These are phyloP conservation scores for Cutaneotrichosporon sp. DNA, from an alignment of 1,284 basidiomycete genomes.

Conservation along the genomic window DNA sequence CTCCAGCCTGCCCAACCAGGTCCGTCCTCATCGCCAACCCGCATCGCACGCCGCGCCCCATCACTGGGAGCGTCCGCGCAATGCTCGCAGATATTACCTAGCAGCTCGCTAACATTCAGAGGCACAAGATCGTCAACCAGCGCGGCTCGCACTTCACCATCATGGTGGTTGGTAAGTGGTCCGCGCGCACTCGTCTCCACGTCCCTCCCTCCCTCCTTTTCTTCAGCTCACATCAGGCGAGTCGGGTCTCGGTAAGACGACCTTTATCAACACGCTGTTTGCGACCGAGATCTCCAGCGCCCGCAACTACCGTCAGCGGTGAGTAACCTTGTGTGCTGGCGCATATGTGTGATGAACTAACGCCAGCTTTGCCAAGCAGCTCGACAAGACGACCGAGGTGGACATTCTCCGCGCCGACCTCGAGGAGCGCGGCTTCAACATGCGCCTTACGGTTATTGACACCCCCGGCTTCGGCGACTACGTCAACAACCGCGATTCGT, in stretches of 20 bases:
- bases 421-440: conserved; percentile 98
- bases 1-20: conserved; percentile 96
- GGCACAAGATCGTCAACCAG: conserved; percentile 96
- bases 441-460: conserved; percentile 98
- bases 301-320: conserved; percentile 81
- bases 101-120: conserved; percentile 56
- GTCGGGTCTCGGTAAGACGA: conserved; percentile 91
- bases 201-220: background rate
- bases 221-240: conserved; percentile 64
- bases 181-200: conserved; percentile 9
- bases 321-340: conserved; percentile 13
- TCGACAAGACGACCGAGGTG: conserved; percentile 97
- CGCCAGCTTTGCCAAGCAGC: conserved; percentile 81
- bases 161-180: conserved; percentile 91
- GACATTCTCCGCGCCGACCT: conserved; percentile 96
- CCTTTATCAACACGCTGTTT: conserved; percentile 98
- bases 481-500: conserved; percentile 98
- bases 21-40: conserved; percentile 50
- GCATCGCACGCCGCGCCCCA: background rate
- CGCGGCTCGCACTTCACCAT: conserved; percentile 96
- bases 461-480: conserved; percentile 99
- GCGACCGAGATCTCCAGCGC: conserved; percentile 90
- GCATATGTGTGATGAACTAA: background rate
- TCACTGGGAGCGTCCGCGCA: background rate
- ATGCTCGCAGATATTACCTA: conserved; percentile 10